Evolutionary conservation across 2,329 filamentous ascomycete genomes (phyloP), one percentile per base, ranked within the genome.

Genomic region (Venturia asperata): DNA sequence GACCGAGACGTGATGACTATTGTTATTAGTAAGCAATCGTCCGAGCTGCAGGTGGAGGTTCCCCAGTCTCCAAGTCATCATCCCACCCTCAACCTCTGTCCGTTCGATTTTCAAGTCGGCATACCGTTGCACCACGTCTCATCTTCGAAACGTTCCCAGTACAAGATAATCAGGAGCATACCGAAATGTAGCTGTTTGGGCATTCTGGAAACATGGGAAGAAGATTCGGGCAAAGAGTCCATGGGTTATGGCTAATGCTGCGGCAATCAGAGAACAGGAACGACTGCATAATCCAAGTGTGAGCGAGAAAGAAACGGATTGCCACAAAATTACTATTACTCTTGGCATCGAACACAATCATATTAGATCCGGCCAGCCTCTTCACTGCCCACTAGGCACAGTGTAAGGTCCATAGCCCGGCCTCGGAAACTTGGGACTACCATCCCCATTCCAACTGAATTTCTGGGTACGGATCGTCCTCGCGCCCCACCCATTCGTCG

Each of bases 361-460:
- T 10, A 41, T 10, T 11, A 15, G 11, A 41, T 9, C 11, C 39
- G 9, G 39, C 10, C 4, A 41, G 9, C 45, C 30, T 58, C 52
- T 62, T 49, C 10, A 56, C 68, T 76, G 72, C 6, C 75, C 75
- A 52, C 70, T 71, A 13, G 77, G 77, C 45, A 75, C 74, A 11
- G 70, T 66, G 68, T 79, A 82, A 1, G 80, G 80, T 1, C 80
- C 80, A 71, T 81, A 80, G 0, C 79, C 79, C 7, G 80, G 80
- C 66, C 73, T 71, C 1, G 80, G 80, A 67, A 82, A 82, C 0
- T 72, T 74, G 0, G 80, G 80, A 13, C 71, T 75, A 0, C 80
- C 80, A 67, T 82, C 78, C 7, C 74, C 72, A 65, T 80, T 79
- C 79, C 79, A 82, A 1, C 68, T 72, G 66, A 82, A 82, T 69